phyloP scores from a whole-genome alignment of 176 grass and related monocot species.

The Rhynchospora tenuis region DNA sequence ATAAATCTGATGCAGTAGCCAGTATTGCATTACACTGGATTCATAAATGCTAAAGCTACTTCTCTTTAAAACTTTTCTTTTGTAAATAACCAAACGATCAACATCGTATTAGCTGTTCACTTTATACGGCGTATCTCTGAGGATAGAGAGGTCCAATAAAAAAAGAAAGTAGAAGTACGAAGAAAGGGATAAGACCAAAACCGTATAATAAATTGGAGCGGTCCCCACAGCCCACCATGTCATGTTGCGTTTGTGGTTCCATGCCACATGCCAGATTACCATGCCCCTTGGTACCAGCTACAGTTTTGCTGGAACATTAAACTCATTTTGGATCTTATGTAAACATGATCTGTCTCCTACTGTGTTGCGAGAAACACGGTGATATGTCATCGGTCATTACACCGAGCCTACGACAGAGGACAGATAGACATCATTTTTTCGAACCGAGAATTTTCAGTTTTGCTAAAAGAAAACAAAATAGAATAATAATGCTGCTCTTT shows the following conservation, averaged over 20 bases:
- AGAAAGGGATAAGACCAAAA: not conserved
- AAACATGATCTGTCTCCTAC: not conserved
- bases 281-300: not conserved
- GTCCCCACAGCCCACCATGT: not conserved
- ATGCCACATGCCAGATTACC: not conserved
- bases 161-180: not conserved
- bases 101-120: no score
- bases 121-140: not conserved
- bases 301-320: slow-evolving; percentile 4
- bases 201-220: not conserved
- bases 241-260: not conserved
- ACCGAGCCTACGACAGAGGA: no score
- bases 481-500: no score
- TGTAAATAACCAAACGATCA: no score
- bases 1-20: no score
- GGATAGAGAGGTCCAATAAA: not conserved
- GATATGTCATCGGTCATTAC: not conserved
- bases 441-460: no score
- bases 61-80: no score
- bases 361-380: not conserved
- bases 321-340: not conserved
- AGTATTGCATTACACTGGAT: no score
- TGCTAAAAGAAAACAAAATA: no score
- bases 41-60: no score
- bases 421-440: no score